Evolutionary conservation across 140 eudicot genomes (phyloP).

Genomic region (Senecio squalidus): DNA sequence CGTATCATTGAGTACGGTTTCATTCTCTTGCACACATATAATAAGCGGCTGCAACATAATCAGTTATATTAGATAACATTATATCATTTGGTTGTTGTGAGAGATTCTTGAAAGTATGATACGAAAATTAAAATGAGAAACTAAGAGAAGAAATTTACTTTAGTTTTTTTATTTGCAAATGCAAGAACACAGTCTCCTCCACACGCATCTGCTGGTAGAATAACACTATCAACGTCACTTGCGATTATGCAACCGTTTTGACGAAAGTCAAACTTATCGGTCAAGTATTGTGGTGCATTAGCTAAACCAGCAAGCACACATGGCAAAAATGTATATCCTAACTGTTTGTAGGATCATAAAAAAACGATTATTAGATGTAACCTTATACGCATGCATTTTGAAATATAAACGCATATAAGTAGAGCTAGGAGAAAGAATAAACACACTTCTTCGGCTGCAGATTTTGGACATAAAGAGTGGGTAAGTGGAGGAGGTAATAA

Average conservation of each 20-base stretch:
- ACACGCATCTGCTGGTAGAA: slow-evolving; percentile 81
- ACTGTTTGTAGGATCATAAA: slow-evolving; percentile 31
- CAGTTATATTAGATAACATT: not conserved
- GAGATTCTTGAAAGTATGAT: not conserved
- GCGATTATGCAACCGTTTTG: slow-evolving; percentile 51
- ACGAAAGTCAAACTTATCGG: slow-evolving; percentile 21
- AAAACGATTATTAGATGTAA: slow-evolving; percentile 1
- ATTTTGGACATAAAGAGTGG: slow-evolving; percentile 64
- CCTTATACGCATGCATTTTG: not conserved
- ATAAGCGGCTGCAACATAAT: slow-evolving; percentile 69
- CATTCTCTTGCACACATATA: slow-evolving; percentile 86
- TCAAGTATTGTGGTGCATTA: slow-evolving; percentile 85
- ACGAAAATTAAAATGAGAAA: not conserved
- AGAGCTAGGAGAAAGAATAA: slow-evolving; percentile 9
- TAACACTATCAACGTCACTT: slow-evolving; percentile 80
- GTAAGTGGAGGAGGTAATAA: slow-evolving; percentile 61
- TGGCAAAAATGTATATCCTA: slow-evolving; percentile 93
- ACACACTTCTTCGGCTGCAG: slow-evolving; percentile 94
- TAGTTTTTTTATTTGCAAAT: slow-evolving; percentile 55
- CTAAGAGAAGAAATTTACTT: slow-evolving; percentile 32
- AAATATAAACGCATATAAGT: not conserved
- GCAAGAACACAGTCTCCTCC: slow-evolving; percentile 91
- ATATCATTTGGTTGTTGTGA: not conserved
- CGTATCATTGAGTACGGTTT: slow-evolving; percentile 75
- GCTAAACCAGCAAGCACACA: slow-evolving; percentile 96